Conservation (phyloP, 495 filamentous ascomycete species). For the Paragyromitra xinjiangensis region DNA sequence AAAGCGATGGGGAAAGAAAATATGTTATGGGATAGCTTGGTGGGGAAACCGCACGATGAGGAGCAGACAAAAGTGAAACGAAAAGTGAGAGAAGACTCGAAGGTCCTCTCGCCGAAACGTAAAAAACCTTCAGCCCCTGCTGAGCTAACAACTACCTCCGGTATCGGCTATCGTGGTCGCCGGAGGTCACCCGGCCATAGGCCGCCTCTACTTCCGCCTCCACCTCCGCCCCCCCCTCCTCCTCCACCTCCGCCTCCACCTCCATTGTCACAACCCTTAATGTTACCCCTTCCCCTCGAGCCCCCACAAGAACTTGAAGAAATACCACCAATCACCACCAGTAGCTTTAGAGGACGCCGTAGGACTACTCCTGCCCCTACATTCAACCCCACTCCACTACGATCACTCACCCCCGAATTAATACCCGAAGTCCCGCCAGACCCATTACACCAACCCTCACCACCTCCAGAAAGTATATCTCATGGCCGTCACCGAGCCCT, state of each 20-base stretch:
- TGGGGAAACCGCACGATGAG: neutral
- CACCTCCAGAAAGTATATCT: conserved; percentile 4
- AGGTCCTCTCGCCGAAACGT: conserved; percentile 7
- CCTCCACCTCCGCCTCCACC: neutral
- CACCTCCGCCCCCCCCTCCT: neutral
- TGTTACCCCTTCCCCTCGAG: neutral
- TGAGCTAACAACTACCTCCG: neutral
- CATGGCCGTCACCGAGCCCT: conserved; percentile 1
- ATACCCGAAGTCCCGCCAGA: conserved; percentile 2
- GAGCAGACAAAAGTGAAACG: neutral
- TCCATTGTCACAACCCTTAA: neutral
- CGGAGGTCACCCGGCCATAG: conserved; percentile 12
- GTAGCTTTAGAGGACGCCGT: conserved; percentile 19
- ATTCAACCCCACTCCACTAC: neutral
- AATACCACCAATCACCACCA: neutral
- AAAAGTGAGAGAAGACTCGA: neutral
- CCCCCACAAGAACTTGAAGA: neutral
- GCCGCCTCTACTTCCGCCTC: neutral
- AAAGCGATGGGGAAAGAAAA: conserved; percentile 9
- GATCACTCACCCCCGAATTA: neutral
- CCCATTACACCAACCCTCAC: neutral
- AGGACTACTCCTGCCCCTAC: conserved; percentile 1
- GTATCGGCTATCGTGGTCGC: conserved; percentile 22
- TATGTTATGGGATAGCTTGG: conserved; percentile 14
- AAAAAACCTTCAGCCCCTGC: neutral